Evolutionary conservation across 176 grass and related monocot genomes (phyloP).

Genomic region (Triticum urartu): DNA sequence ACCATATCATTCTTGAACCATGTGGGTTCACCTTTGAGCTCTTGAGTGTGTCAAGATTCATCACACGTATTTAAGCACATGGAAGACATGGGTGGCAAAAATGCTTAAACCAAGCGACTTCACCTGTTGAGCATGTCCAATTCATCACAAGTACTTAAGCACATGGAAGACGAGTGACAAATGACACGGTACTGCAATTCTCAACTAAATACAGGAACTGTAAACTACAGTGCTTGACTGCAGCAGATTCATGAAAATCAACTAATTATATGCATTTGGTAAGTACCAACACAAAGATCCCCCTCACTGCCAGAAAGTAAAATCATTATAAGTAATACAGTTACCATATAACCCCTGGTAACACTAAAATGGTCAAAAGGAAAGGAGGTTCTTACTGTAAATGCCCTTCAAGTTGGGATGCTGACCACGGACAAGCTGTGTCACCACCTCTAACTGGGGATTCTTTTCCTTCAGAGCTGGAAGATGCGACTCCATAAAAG

Average conservation of each 20-base stretch:
- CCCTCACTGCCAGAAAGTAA: background rate
- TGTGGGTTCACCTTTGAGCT: background rate
- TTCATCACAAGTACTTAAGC: background rate
- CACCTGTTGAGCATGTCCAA: background rate
- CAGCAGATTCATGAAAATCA: background rate
- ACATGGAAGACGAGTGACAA: background rate
- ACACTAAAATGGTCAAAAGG: background rate
- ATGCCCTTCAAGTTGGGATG: slow-evolving; percentile 89
- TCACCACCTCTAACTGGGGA: slow-evolving; percentile 62
- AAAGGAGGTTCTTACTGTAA: slow-evolving; percentile 68
- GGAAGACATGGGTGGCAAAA: too few species aligned
- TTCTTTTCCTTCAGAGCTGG: slow-evolving; percentile 66
- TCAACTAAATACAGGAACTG: background rate
- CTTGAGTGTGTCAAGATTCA: background rate
- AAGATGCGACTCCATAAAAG: slow-evolving; percentile 81
- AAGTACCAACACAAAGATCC: background rate
- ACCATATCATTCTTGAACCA: background rate
- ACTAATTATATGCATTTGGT: background rate
- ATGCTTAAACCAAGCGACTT: background rate
- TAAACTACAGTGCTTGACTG: background rate
- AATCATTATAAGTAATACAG: background rate
- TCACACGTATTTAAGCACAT: background rate
- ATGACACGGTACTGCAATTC: background rate
- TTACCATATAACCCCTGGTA: background rate
- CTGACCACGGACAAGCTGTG: slow-evolving; percentile 58